Base-by-base conservation (phyloP, 176 grass and related monocot species). In the Bolboschoenus planiculmis region DNA sequence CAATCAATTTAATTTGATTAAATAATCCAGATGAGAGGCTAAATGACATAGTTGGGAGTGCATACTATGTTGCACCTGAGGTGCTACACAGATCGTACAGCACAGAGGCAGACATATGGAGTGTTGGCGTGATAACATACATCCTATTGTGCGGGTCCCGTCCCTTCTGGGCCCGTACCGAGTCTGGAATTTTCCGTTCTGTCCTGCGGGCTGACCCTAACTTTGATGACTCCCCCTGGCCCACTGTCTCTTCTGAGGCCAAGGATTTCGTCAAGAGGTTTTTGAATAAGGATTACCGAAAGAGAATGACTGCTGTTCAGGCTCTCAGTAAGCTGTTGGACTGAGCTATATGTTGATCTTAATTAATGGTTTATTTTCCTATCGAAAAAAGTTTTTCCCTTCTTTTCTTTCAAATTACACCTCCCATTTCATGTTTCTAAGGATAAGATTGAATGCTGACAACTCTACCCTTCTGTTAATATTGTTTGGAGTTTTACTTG, bases 211-310 rank as follows among this genome's bases (percentile, higher is more conserved):
- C 93, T 79, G 97, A 99, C 84, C 97, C 97, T 55, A 99, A 96
- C 81, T 93, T 99, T 5, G 89, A 93, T 14, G 97, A 99, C 89
- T 93, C 93, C 34, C 97, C 97, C 14, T 99, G 97, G 97, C 93
- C 97, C 56, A 81, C 89, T 84, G 91, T 95, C 26, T 99, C 97
- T 23, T 23, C 46, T 50, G 89, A 93, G 85, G 97, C 93, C 48
- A 95, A 99, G 87, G 93, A 99, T 91, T 99, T 99, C 87, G 97
- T 99, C 63, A 99, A 93, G 86, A 88, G 93, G 65, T 91, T 96
- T 88, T 82, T 99, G 53, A 95, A 99, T 80, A 99, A 99, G 80
- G 97, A 99, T 85, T 99, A 99, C 31, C 89, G 97, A 56, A 99
- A 99, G 90, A 91, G 97, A 87, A 99, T 99, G 97, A 95, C 91